phyloP scores from a whole-genome alignment of 1,284 basidiomycete species.

The Cerrena zonata region DNA sequence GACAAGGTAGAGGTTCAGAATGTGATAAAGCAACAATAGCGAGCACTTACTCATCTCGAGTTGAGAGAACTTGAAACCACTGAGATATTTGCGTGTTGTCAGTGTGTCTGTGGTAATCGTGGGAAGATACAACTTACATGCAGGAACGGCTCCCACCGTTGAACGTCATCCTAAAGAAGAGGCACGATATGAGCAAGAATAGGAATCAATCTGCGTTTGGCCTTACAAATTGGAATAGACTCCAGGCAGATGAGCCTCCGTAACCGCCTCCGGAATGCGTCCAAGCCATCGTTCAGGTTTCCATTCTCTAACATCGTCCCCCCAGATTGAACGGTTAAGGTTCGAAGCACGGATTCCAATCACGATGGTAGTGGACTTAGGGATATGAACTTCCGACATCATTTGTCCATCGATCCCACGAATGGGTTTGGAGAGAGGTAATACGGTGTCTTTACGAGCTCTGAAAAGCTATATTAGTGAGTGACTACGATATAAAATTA shows the following conservation, averaged over 20 bases:
- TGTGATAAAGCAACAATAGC: not conserved
- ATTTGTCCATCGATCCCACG: slow-evolving; percentile 32
- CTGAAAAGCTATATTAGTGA: not conserved
- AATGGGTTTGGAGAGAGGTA: slow-evolving; percentile 44
- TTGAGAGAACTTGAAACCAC: slow-evolving; percentile 12
- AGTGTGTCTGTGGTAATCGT: not conserved
- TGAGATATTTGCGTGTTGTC: not conserved
- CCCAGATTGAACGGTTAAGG: slow-evolving; percentile 44
- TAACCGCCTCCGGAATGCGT: slow-evolving; percentile 14
- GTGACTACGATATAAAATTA: not conserved
- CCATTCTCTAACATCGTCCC: slow-evolving; percentile 19
- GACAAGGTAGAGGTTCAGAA: not conserved
- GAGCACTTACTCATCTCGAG: slow-evolving; percentile 5
- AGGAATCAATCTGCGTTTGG: not conserved
- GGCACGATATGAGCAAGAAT: not conserved
- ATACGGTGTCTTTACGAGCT: slow-evolving; percentile 40
- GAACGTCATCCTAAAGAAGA: slow-evolving; percentile 5
- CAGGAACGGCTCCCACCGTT: slow-evolving; percentile 2
- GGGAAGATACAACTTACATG: not conserved
- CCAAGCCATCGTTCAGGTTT: slow-evolving; percentile 19
- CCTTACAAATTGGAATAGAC: slow-evolving; percentile 13
- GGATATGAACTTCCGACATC: slow-evolving; percentile 35
- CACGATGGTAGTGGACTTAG: slow-evolving; percentile 38
- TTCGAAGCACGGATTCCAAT: slow-evolving; percentile 42
- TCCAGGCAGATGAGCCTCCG: slow-evolving; percentile 14